Evolutionary conservation across 1,284 basidiomycete genomes (phyloP).

Genomic region (Ganoderma multipileum): DNA sequence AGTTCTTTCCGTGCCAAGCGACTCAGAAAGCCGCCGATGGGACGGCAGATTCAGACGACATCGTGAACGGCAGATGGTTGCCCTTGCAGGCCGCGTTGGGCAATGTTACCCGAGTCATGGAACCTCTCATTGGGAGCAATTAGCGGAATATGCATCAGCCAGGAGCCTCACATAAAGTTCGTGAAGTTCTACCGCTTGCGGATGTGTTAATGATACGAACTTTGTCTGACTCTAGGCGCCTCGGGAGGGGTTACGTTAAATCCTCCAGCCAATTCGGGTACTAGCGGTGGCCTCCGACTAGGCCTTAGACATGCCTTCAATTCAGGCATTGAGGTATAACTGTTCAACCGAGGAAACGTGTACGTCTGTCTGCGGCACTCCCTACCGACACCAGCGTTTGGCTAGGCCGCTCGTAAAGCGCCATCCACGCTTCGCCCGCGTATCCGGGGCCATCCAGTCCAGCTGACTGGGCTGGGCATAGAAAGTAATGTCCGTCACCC

Average conservation of each 20-base stretch:
- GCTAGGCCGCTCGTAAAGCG: conserved; percentile 12
- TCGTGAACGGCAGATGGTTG: not conserved
- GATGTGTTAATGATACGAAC: not conserved
- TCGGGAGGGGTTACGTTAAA: not conserved
- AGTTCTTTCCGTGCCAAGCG: not conserved
- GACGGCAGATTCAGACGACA: not conserved
- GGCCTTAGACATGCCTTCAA: not conserved
- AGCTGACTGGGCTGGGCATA: conserved; percentile 6
- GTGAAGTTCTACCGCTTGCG: not conserved
- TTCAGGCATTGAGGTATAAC: not conserved
- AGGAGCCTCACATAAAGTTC: not conserved
- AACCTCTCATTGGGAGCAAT: not conserved
- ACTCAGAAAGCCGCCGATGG: not conserved
- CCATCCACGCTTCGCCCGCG: not conserved
- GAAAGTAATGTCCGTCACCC: not conserved
- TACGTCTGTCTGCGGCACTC: not conserved
- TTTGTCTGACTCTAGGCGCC: not conserved
- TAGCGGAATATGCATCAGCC: not conserved
- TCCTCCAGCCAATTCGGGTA: not conserved
- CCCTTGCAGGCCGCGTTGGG: not conserved
- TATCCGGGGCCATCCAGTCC: not conserved
- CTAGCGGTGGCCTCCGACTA: not conserved
- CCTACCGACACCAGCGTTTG: conserved; percentile 1
- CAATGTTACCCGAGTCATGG: not conserved
- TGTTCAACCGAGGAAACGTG: not conserved